Percentiles rank a stretch among this genome's conserved stretches.
phyloP scores from a whole-genome alignment of 257 asterid species.

The Fraxinus cuspidata region DNA sequence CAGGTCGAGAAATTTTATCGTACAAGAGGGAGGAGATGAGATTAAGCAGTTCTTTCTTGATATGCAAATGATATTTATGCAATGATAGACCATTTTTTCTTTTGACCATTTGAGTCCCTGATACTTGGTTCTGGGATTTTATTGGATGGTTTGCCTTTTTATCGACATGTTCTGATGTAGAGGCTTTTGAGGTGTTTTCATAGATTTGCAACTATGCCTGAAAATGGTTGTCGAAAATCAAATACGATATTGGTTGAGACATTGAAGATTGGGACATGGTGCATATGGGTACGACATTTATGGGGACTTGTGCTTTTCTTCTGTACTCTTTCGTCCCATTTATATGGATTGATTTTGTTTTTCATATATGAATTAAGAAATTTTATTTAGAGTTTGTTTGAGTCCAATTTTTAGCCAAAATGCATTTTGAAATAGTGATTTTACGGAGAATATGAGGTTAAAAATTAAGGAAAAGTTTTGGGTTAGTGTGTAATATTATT shows the following conservation, averaged over 20 bases:
- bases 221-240: conserved; percentile 22
- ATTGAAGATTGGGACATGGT: too few species aligned
- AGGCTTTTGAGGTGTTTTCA: conserved; percentile 23
- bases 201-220: background rate
- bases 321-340: too few species aligned
- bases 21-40: background rate
- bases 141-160: conserved; percentile 21
- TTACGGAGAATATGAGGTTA: too few species aligned
- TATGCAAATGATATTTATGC: conserved; percentile 12
- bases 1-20: background rate
- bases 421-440: too few species aligned
- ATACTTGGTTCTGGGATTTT: background rate
- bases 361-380: too few species aligned
- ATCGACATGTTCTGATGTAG: conserved; percentile 14
- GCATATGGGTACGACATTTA: too few species aligned
- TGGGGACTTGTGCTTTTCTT: too few species aligned
- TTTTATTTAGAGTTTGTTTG: too few species aligned
- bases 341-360: too few species aligned
- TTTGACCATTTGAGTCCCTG: background rate
- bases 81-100: background rate
- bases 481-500: too few species aligned
- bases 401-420: too few species aligned
- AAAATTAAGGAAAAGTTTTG: too few species aligned
- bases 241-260: conserved; percentile 8
- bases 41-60: background rate